Evolutionary conservation across 192 early-diverging fungal genomes (phyloP), one percentile per base, ranked within the genome.

Genomic region (Coemansia sp.): DNA sequence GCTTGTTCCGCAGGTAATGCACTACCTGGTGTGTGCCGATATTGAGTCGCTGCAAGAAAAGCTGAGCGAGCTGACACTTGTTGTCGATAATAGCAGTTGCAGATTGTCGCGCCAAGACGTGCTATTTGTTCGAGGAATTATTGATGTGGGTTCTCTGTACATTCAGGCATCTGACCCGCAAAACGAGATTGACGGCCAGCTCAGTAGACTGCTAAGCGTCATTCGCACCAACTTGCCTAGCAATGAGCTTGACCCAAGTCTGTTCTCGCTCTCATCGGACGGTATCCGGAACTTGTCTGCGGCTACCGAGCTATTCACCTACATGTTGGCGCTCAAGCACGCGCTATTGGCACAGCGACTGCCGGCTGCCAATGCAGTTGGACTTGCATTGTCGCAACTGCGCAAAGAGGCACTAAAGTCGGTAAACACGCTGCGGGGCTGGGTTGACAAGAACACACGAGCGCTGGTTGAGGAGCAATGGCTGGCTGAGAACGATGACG

Each of bases 1-100:
- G 11, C 38, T 79, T 28, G 36, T 70, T n/a, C 71, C 71, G 1
- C 76, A 79, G 71, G 57, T 73, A 24, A 73, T 79, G 67, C 71
- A 79, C 57, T 61, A 55, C 24, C 62, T 79, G 26, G 70, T 54
- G 10, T 40, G 44, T 10, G 63, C 59, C 17, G 50, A 79, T n/a
- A 23, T 48, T 12, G 76, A 73, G 1, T 4, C 42, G 17, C 25
- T 73, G 3, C 70, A 73, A 38, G 4, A 51, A 47, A 60, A 38
- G 54, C 3, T 26, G 51, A 48, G 37, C 3, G 52, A 67, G 55
- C 64, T 79, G 21, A 17, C 61, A 5, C 31, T 15, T 10, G n/a
- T 56, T 2, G 47, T 57, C 4, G 57, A 58, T 8, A 37, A 60
- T 5, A 57, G 55, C 4, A 58, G 50, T 4, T 26, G 50, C 38